Base-by-base conservation (phyloP, 2,329 filamentous ascomycete genomes). In the Alternaria metachromatica region DNA sequence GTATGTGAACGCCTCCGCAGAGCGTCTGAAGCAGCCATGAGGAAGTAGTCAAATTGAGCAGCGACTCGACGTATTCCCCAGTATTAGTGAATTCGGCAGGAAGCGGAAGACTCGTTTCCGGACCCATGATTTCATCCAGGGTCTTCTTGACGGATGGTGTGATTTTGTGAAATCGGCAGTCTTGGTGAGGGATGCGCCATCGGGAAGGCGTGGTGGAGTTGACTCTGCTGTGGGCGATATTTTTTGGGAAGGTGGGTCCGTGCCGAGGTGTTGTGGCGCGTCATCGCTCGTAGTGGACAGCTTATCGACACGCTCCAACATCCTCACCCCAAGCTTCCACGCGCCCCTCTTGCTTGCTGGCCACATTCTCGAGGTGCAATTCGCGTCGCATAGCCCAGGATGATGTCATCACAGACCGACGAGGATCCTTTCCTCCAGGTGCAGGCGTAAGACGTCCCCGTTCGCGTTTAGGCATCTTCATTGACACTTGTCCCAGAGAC, bases 1-100 rank as follows among this genome's bases (percentile, higher is more conserved):
- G 86, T 66, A 99, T 94, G 77, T 99, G 96, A 1, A 98, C 92
- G n/a, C 95, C 94, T 58, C 96, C 96, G 76, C 94, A 97, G n/a
- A 99, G 86, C 25, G 92, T 93, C 69, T 93, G 91, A 71, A 97
- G 94, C 2, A 93, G 84, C 58, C 90, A 87, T 49, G 91, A 92
- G 3, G 88, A 89, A 6, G 89, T 89, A 2, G 90, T 87, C 73
- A 98, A 97, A 20, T 88, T 78, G 25, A 98, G 85, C 12, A 98
- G 87, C 18, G 89, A 89, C 25, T 92, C 85, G 53, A 97, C 87
- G 79, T 97, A 99, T 57, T 89, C 87, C 51, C 97, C 92, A 6
- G 89, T 82, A 48, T 87, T 88, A 41, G 83, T 77, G 84, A 95
- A 97, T 72, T 88, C 87, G 55, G 89, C 85, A 33, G 87, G 85